phyloP scores from a whole-genome alignment of 805 yeast species.

The Pichia manshurica region DNA sequence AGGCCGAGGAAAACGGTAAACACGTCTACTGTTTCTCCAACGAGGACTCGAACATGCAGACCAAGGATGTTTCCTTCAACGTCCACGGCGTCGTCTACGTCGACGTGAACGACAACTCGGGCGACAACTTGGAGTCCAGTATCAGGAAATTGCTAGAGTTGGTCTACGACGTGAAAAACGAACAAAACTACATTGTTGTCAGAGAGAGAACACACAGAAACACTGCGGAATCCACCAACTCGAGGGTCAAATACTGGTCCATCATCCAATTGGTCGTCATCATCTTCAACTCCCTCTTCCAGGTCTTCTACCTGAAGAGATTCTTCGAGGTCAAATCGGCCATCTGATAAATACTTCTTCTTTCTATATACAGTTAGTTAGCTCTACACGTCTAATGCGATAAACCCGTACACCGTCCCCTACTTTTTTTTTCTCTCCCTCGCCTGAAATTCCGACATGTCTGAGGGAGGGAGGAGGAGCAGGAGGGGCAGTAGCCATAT shows the following conservation, averaged over 20 bases:
- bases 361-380: constrained; percentile 9
- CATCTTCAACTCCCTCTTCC: constrained; percentile 81
- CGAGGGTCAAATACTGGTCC: constrained; percentile 98
- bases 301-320: constrained; percentile 86
- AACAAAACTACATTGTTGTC: constrained; percentile 86
- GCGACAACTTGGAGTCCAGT: constrained; percentile 78
- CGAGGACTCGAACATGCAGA: constrained; percentile 63
- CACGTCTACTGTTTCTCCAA: constrained; percentile 88
- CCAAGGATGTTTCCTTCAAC: constrained; percentile 91
- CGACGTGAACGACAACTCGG: constrained; percentile 59
- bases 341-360: constrained; percentile 41
- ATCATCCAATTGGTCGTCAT: constrained; percentile 85
- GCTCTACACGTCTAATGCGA: not conserved
- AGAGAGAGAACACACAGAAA: constrained; percentile 97
- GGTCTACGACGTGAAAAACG: constrained; percentile 84
- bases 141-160: constrained; percentile 68
- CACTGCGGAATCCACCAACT: constrained; percentile 95
- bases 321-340: constrained; percentile 93
- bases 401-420: not conserved
- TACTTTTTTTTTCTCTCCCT: too few relatives aligned
- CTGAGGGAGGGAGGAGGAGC: too few relatives aligned
- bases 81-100: constrained; percentile 89
- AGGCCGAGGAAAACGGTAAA: constrained; percentile 64
- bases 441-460: too few relatives aligned
- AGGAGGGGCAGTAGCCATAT: too few relatives aligned